Percentiles rank a stretch among this genome's conserved stretches.
Evolutionary conservation across 352 stramenopile genomes (phyloP).

Genomic region (Phytophthora boehmeriae): DNA sequence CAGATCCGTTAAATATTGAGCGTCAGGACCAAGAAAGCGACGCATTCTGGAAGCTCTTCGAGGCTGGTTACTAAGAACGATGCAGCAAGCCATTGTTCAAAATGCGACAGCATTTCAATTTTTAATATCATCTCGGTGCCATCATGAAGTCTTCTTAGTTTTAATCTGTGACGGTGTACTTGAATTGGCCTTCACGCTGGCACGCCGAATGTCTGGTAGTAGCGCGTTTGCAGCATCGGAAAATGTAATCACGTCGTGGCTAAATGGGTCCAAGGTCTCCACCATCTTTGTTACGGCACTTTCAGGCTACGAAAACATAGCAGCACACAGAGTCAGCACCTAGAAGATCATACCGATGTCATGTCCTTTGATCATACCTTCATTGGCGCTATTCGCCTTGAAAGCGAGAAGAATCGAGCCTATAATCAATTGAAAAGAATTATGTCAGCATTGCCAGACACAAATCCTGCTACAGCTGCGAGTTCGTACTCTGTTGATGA

Average conservation of each 20-base stretch:
- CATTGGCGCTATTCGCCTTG: constrained; percentile 37
- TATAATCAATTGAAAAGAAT: constrained; percentile 12
- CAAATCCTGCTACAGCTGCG: not conserved
- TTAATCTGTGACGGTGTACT: constrained; percentile 26
- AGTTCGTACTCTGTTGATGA: constrained; percentile 49
- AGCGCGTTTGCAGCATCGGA: constrained; percentile 56
- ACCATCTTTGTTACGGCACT: constrained; percentile 48
- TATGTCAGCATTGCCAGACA: not conserved
- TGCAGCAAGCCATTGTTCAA: not conserved
- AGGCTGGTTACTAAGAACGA: constrained; percentile 57
- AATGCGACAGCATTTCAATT: constrained; percentile 14
- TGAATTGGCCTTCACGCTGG: constrained; percentile 5
- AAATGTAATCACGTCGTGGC: constrained; percentile 81
- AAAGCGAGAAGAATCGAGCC: constrained; percentile 43
- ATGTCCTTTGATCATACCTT: constrained; percentile 32
- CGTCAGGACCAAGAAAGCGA: constrained; percentile 50
- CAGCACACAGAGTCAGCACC: not conserved
- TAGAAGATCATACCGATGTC: not conserved
- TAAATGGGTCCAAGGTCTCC: constrained; percentile 62
- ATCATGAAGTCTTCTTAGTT: constrained; percentile 14
- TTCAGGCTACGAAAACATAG: constrained; percentile 32
- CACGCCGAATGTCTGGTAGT: constrained; percentile 38
- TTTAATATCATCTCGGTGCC: not conserved
- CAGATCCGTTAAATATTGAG: constrained; percentile 21
- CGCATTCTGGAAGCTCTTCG: constrained; percentile 65